Conservation (phyloP, 1,284 basidiomycete genomes). For the Ganoderma boninense region DNA sequence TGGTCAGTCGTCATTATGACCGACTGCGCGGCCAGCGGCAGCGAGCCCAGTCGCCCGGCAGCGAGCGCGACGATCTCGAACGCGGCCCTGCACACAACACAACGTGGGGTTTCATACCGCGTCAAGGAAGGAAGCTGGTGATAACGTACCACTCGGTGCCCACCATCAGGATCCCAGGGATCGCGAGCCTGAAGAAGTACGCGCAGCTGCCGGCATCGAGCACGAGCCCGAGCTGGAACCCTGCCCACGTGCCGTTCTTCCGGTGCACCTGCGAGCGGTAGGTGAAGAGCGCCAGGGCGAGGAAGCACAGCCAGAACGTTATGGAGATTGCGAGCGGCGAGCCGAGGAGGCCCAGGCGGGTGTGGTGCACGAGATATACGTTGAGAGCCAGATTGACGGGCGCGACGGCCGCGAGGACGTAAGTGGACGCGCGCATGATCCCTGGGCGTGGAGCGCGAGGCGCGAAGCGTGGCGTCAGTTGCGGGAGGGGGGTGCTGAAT, state of each 20-base stretch:
- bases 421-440: constrained; percentile 76
- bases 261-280: constrained; percentile 59
- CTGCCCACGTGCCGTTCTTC: constrained; percentile 71
- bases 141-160: constrained; percentile 75
- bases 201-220: constrained; percentile 58
- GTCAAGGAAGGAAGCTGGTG: background rate
- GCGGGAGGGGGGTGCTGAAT: background rate
- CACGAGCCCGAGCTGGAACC: constrained; percentile 55
- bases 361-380: constrained; percentile 66
- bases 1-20: constrained; percentile 88
- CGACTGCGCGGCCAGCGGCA: constrained; percentile 76
- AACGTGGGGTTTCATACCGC: background rate
- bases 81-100: constrained; percentile 60
- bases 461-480: background rate
- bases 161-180: constrained; percentile 81
- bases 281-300: constrained; percentile 58
- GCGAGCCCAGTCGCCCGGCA: constrained; percentile 72
- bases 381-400: constrained; percentile 73
- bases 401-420: constrained; percentile 63
- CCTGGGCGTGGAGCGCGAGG: too few relatives aligned
- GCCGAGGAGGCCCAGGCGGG: constrained; percentile 66
- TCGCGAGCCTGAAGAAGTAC: constrained; percentile 67
- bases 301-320: constrained; percentile 75
- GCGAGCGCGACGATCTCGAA: constrained; percentile 83
- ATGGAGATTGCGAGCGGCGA: constrained; percentile 72